phyloP scores from a whole-genome alignment of 1,284 basidiomycete species.

The Mycena sp. region DNA sequence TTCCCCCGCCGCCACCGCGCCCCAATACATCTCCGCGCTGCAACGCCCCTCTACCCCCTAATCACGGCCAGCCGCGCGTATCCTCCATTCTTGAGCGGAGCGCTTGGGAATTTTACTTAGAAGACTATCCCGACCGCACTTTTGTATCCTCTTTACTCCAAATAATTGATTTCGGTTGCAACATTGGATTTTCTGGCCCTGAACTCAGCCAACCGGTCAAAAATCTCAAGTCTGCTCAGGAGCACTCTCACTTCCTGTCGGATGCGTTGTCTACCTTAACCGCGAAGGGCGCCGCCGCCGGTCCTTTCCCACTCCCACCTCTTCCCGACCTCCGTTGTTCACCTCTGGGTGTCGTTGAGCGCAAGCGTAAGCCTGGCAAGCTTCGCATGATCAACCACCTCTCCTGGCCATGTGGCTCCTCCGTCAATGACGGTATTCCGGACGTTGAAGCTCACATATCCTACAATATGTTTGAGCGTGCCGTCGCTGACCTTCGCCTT shows the following conservation, averaged over 20 bases:
- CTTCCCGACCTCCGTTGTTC: conserved; percentile 13
- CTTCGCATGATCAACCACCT: conserved; percentile 28
- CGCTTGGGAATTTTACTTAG: conserved; percentile 39
- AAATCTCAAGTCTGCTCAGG: conserved; percentile 23
- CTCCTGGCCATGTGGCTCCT: conserved; percentile 26
- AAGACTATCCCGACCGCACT: conserved; percentile 43
- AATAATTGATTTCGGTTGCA: conserved; percentile 43
- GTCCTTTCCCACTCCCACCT: conserved; percentile 13
- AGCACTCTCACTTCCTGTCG: conserved; percentile 10
- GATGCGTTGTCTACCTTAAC: conserved; percentile 3
- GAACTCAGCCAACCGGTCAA: conserved; percentile 12
- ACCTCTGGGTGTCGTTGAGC: conserved; percentile 20
- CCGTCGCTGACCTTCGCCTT: conserved; percentile 18
- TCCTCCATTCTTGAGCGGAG: conserved; percentile 31
- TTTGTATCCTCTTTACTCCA: conserved; percentile 42
- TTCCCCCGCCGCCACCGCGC: conserved; percentile 36
- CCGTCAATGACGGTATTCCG: conserved; percentile 30
- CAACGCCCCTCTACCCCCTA: conserved; percentile 14
- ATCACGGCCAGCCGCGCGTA: conserved; percentile 23
- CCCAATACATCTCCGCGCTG: conserved; percentile 33
- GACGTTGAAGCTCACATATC: conserved; percentile 23
- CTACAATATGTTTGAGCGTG: conserved; percentile 24
- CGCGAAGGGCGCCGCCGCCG: conserved; percentile 15
- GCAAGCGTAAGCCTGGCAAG: conserved; percentile 25
- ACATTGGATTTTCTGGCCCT: conserved; percentile 40